Percentiles rank a stretch among this genome's conserved stretches.
phyloP scores from a whole-genome alignment of 2,329 filamentous ascomycete species.

The Sarocladium brachiariae region DNA sequence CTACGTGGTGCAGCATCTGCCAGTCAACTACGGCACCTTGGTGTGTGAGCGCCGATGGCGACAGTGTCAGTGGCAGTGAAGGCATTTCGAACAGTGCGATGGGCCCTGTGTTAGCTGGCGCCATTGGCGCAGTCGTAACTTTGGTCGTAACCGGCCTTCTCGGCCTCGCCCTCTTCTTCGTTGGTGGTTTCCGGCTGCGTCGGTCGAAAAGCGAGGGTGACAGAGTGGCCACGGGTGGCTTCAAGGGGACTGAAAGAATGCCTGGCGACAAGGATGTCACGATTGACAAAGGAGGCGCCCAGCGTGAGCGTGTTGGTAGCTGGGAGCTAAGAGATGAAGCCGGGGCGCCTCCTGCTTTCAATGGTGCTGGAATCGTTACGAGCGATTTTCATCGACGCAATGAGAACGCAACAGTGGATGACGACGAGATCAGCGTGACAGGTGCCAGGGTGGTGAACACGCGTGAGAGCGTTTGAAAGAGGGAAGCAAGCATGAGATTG shows the following conservation, averaged over 20 bases:
- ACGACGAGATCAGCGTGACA: conserved; percentile 29
- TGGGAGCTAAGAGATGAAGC: conserved; percentile 36
- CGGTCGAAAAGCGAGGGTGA: conserved; percentile 14
- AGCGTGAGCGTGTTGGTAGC: conserved; percentile 40
- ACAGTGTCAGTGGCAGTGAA: background rate
- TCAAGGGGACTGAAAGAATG: conserved; percentile 39
- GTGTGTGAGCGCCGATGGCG: conserved; percentile 21
- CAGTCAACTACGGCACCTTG: conserved; percentile 25
- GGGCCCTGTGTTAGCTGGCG: conserved; percentile 33
- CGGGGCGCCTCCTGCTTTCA: conserved; percentile 11
- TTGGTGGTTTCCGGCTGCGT: conserved; percentile 27
- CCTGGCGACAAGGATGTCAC: conserved; percentile 36
- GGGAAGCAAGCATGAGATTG: no score
- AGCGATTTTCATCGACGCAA: conserved; percentile 15
- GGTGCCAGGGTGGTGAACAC: conserved; percentile 30
- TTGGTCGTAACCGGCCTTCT: conserved; percentile 28
- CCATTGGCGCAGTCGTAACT: conserved; percentile 38
- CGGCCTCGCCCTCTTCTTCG: conserved; percentile 23
- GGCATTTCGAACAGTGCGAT: background rate
- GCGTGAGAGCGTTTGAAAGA: conserved; percentile 29
- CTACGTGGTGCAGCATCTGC: conserved; percentile 40
- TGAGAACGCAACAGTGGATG: conserved; percentile 16
- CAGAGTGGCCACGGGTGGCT: conserved; percentile 26
- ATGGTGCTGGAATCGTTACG: conserved; percentile 17
- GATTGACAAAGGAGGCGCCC: conserved; percentile 30